phyloP scores from a whole-genome alignment of 2,329 filamentous ascomycete genomes.

The Talaromyces sp. region DNA sequence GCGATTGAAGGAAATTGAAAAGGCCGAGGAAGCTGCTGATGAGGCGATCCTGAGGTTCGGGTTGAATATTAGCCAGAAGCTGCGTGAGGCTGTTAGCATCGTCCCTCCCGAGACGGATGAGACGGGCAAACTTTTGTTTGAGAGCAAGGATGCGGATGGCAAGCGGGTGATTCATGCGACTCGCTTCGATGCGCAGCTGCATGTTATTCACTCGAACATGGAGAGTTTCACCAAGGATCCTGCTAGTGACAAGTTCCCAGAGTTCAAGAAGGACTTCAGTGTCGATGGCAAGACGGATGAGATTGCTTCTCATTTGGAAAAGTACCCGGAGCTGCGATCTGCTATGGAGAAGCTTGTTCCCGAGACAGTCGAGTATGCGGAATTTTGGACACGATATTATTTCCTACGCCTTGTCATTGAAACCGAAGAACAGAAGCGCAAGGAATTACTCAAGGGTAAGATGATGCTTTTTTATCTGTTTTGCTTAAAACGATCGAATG shows the following conservation, averaged over 20 bases:
- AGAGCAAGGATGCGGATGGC: constrained; percentile 85
- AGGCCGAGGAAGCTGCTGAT: constrained; percentile 92
- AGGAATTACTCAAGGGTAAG: constrained; percentile 88
- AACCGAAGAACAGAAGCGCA: constrained; percentile 83
- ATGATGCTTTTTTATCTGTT: constrained; percentile 7
- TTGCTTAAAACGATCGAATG: neutral
- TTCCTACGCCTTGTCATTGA: constrained; percentile 92
- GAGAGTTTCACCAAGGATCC: constrained; percentile 86
- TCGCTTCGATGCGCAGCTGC: constrained; percentile 90
- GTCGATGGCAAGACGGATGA: constrained; percentile 81
- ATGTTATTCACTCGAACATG: constrained; percentile 85
- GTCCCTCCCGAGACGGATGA: constrained; percentile 66
- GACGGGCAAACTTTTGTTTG: constrained; percentile 74
- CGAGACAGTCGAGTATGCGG: constrained; percentile 80
- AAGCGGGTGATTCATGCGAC: constrained; percentile 95
- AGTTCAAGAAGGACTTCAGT: constrained; percentile 75
- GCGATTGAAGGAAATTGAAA: constrained; percentile 83
- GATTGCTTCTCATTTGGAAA: constrained; percentile 79
- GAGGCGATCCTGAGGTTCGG: constrained; percentile 93
- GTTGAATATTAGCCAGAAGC: constrained; percentile 82
- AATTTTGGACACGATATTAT: constrained; percentile 96
- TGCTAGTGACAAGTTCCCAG: constrained; percentile 70
- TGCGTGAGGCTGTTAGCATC: constrained; percentile 87
- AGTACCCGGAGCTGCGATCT: constrained; percentile 78
- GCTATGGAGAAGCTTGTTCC: constrained; percentile 98